Conservation (phyloP, 495 filamentous ascomycete genomes). For the Stereocaulon alpinum region DNA sequence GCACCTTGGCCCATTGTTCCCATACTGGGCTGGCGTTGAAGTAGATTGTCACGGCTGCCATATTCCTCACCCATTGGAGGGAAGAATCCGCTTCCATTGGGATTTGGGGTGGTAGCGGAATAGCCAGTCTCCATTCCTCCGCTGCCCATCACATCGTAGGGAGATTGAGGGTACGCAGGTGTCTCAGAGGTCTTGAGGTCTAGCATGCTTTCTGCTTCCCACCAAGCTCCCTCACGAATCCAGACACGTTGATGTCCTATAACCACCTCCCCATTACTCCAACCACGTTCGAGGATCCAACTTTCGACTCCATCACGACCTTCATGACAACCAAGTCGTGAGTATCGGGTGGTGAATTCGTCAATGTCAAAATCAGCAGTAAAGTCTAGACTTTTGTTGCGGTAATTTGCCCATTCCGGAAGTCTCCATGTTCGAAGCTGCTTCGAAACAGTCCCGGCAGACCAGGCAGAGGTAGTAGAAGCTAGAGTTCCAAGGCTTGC, state of each 20-base stretch:
- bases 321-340: slow-evolving; percentile 74
- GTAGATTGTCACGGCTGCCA: slow-evolving; percentile 60
- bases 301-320: slow-evolving; percentile 89
- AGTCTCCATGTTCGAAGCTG: slow-evolving; percentile 88
- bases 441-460: slow-evolving; percentile 79
- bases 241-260: slow-evolving; percentile 85
- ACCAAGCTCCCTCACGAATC: slow-evolving; percentile 92
- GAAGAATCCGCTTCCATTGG: slow-evolving; percentile 61
- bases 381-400: slow-evolving; percentile 88
- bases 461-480: slow-evolving; percentile 65
- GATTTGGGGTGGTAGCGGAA: slow-evolving; percentile 37
- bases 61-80: slow-evolving; percentile 46
- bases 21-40: slow-evolving; percentile 46
- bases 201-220: slow-evolving; percentile 95
- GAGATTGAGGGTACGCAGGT: slow-evolving; percentile 20
- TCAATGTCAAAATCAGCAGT: slow-evolving; percentile 93
- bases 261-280: slow-evolving; percentile 95
- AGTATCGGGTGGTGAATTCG: slow-evolving; percentile 77
- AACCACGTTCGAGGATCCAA: slow-evolving; percentile 91
- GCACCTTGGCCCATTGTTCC: slow-evolving; percentile 48
- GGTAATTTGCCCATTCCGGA: slow-evolving; percentile 90
- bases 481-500: slow-evolving; percentile 52
- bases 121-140: slow-evolving; percentile 51
- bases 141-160: slow-evolving; percentile 34
- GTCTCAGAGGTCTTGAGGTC: slow-evolving; percentile 65